Conservation (phyloP, 257 asterid species). For the Jasminum sambac region DNA sequence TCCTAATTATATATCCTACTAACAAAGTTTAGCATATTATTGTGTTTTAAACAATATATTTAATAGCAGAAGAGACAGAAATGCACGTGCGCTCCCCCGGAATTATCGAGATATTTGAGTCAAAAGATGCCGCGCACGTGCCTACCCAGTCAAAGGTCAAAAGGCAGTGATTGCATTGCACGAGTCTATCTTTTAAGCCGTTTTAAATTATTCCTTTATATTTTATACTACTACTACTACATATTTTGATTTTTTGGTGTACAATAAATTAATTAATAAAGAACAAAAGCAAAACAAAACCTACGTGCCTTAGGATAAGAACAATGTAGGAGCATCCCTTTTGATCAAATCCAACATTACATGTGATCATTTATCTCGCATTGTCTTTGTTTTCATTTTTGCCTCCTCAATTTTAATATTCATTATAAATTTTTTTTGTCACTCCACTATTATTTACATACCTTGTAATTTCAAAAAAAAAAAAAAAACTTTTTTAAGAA, state of each 20-base stretch:
- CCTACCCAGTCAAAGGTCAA: conserved; percentile 59
- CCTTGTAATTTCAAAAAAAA: no score
- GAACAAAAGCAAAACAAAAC: not conserved
- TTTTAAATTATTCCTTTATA: not conserved
- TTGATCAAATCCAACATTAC: conserved; percentile 21
- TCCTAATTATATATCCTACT: not conserved
- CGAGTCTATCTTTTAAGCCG: conserved; percentile 32
- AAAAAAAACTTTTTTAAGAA: no score
- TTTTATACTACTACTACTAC: not conserved
- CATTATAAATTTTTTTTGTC: no score
- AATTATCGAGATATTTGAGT: conserved; percentile 52
- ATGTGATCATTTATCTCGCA: conserved; percentile 1
- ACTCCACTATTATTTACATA: no score
- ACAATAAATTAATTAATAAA: not conserved
- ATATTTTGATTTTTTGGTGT: not conserved
- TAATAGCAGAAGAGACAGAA: conserved; percentile 24
- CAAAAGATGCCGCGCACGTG: conserved; percentile 89
- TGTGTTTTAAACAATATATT: conserved; percentile 1
- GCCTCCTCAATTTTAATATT: no score
- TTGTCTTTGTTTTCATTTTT: not conserved
- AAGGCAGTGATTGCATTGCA: conserved; percentile 54
- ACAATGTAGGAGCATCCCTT: conserved; percentile 26
- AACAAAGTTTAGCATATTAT: not conserved
- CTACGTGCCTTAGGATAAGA: conserved; percentile 28
- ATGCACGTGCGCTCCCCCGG: conserved; percentile 42